These are phyloP conservation scores for Tylopilus plumbeoviolaceoides DNA, from an alignment of 768 basidiomycete species.

Conservation along the genomic window DNA sequence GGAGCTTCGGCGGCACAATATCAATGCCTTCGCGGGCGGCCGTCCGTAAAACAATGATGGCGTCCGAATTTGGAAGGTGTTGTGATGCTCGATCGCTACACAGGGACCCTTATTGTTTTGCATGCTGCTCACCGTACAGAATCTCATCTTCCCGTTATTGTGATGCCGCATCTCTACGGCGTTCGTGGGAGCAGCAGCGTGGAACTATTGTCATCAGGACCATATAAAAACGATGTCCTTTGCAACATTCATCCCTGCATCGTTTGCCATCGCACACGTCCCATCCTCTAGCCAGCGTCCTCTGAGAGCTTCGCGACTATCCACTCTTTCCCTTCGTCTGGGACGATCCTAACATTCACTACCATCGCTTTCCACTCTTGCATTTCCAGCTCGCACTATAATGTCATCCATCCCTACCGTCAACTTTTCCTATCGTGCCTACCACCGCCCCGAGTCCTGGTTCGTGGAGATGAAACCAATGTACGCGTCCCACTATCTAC, in stretches of 20 bases:
- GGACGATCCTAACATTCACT: constrained; percentile 15
- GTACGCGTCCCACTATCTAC: constrained; percentile 10
- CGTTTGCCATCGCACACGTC: neutral
- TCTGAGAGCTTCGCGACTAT: constrained; percentile 22
- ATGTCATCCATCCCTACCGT: constrained; percentile 7
- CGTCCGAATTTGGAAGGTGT: constrained; percentile 19
- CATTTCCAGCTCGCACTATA: neutral
- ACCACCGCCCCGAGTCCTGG: constrained; percentile 23
- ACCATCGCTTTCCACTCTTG: neutral
- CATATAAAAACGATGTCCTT: constrained; percentile 18
- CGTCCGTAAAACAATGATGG: neutral
- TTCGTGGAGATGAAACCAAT: constrained; percentile 21
- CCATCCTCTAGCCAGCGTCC: constrained; percentile 11
- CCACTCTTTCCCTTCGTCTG: constrained; percentile 26
- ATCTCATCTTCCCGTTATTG: neutral
- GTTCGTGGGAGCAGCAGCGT: neutral
- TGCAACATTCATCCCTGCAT: neutral
- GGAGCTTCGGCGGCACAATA: neutral
- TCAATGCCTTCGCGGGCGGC: too few species aligned
- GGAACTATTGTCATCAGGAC: constrained; percentile 11
- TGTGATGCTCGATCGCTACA: constrained; percentile 9
- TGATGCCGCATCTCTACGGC: neutral
- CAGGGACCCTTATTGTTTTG: constrained; percentile 12
- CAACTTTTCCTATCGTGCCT: constrained; percentile 10
- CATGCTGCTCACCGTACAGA: neutral